Base-by-base conservation (phyloP, 257 asterid genomes). In the Fraxinus americana region DNA sequence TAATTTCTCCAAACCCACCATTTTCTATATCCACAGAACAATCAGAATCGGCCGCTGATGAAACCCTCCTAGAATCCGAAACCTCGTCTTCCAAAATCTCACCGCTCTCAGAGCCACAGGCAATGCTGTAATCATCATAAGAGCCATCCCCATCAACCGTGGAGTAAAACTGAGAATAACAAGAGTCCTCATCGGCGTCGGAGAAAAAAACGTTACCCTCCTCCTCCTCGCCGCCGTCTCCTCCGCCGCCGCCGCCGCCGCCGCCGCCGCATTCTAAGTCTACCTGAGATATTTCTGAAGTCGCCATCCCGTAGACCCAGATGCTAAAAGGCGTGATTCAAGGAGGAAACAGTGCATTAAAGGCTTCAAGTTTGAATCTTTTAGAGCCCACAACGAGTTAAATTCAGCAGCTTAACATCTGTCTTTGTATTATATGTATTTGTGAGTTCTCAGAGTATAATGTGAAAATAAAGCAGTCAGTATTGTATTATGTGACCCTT, bases 141-240 rank as follows among this genome's bases (percentile, higher is more conserved):
- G 95, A 89, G 19, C 92, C 97, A 43, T 91, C 96, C 39, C 88
- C 97, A 17, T 93, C 97, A 17, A 87, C 95, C 0, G 91, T 88
- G 27, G 97, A 94, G 63, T 92, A 92, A 76, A 94, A 94, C 74
- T 91, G 96, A 0, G 98, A 93, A 81, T 89, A 85, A 82, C 89
- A 88, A 67, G 92, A 90, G 35, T 93, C 96, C 72, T 89, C 93
- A 14, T 89, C 96, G 4, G 88, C 97, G 66, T 91, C 97, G 38
- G 98, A 92, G 86, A 90, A 92, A 80, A 90, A 90, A 30, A 85
- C 85, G 59, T 95, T 92, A 57, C 79, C 90, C 77, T 85, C 94
- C 45, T 84, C 85, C 83, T 73, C 86, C 83, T 73, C 86, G 81
- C 78, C n/a, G 0, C 19, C n/a, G 14, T n/a, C 74, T 70, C 72